These are phyloP conservation scores for Lignosus rhinocerotis DNA, from an alignment of 1,284 basidiomycete species.

Conservation along the genomic window DNA sequence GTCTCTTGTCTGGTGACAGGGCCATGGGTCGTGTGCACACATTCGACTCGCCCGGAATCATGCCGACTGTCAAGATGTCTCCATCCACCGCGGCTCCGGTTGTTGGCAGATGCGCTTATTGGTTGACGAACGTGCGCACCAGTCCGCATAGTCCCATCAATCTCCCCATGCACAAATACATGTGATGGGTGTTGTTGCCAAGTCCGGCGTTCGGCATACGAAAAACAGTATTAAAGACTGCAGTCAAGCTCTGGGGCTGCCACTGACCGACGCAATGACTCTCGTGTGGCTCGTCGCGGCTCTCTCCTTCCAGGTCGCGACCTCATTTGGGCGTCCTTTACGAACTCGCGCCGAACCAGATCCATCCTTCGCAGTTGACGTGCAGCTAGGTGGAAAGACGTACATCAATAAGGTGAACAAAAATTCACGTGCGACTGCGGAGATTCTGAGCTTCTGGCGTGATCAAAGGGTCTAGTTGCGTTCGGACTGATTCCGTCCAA, in stretches of 20 bases:
- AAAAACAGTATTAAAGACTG: neutral
- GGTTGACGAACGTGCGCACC: slow-evolving; percentile 4
- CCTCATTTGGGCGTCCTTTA: slow-evolving; percentile 3
- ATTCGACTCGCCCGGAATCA: neutral
- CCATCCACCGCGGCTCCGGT: neutral
- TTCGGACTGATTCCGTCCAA: slow-evolving; percentile 41
- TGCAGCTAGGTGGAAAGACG: slow-evolving; percentile 26
- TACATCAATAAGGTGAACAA: slow-evolving; percentile 34
- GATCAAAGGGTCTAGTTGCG: slow-evolving; percentile 36
- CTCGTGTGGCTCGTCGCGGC: slow-evolving; percentile 4
- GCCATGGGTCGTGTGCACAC: neutral
- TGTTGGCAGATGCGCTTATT: neutral
- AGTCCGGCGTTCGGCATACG: neutral
- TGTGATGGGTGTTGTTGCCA: neutral
- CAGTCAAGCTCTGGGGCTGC: neutral
- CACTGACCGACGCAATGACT: neutral
- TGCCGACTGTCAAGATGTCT: neutral
- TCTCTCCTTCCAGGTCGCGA: slow-evolving; percentile 8
- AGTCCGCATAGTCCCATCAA: neutral
- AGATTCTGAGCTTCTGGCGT: neutral
- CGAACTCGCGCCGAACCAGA: slow-evolving; percentile 19
- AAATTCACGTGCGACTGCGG: neutral
- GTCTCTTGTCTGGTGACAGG: neutral
- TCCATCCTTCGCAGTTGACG: slow-evolving; percentile 22
- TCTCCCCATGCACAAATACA: neutral